A percentile compares a stretch with the other conserved stretches of the same genome.
Evolutionary conservation across 2,329 filamentous ascomycete genomes (phyloP).

Genomic region (Trichoderma hamatum): DNA sequence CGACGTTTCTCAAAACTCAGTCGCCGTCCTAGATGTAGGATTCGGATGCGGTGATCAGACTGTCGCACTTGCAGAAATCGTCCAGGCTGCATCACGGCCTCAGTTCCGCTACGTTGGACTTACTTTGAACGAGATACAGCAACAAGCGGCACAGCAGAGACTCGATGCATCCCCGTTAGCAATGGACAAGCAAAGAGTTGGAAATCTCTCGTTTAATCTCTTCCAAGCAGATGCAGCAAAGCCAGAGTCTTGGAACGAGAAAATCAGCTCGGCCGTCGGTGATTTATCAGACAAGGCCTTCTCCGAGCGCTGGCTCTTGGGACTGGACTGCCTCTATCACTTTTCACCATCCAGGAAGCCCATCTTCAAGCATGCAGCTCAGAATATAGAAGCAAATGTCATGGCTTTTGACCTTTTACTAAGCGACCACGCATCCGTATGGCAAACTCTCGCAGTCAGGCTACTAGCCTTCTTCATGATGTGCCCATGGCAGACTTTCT

Average conservation of each 20-base stretch:
- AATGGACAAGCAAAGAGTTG: neutral
- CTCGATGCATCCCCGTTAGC: neutral
- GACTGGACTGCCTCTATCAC: slow-evolving; percentile 60
- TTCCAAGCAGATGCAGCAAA: slow-evolving; percentile 55
- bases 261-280: slow-evolving; percentile 32
- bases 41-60: slow-evolving; percentile 64
- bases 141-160: slow-evolving; percentile 41
- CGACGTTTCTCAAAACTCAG: neutral
- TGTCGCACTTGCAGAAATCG: neutral
- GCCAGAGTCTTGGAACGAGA: slow-evolving; percentile 46
- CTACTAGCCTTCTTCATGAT: slow-evolving; percentile 51
- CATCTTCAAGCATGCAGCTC: slow-evolving; percentile 47
- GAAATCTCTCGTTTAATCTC: slow-evolving; percentile 36
- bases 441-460: slow-evolving; percentile 42
- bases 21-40: slow-evolving; percentile 56
- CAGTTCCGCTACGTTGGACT: slow-evolving; percentile 55
- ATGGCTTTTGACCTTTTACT: slow-evolving; percentile 60
- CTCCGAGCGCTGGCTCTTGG: slow-evolving; percentile 54
- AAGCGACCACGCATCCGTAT: slow-evolving; percentile 36
- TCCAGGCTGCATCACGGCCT: slow-evolving; percentile 31
- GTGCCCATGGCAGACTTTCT: slow-evolving; percentile 53
- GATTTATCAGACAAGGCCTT: neutral
- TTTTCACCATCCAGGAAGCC: slow-evolving; percentile 56
- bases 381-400: slow-evolving; percentile 49
- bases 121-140: slow-evolving; percentile 53